Base-by-base conservation (phyloP, 148 eudicot species). In the Rhododendron vialii region DNA sequence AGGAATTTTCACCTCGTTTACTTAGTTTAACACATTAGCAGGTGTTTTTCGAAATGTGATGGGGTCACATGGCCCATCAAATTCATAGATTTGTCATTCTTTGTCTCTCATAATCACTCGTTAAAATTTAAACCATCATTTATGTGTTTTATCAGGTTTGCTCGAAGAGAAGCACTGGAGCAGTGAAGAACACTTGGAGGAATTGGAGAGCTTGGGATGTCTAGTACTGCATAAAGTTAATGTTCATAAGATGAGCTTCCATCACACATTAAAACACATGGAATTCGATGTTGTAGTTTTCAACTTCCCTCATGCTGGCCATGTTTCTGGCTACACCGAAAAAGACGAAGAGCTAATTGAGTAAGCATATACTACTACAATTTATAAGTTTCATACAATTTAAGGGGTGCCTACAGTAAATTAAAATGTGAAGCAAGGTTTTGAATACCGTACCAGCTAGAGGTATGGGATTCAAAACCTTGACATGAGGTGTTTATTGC, bases 261-360 rank as follows among this genome's bases (percentile, higher is more conserved):
- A 83, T 87, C 83, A 77, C 28, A 20, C 13, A 7, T 55, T 90
- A 4, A 47, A 28, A 20, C 3, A 24, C 33, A 77, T 5, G 82
- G 76, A 84, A 74, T 90, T 90, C 33, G 85, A 90, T 38, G 50
- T 80, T 12, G 89, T 89, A 4, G 50, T 90, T 53, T 90, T 73
- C 48, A 90, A 89, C 80, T 89, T 90, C 55, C 90, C 88, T 14
- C 84, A 79, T 76, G 90, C 88, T 22, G 90, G 90, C n/a, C 85
- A 83, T 47, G 45, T 80, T 63, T 1, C 20, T 26, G 30, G 71
- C 7, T 81, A 69, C 50, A 15, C 73, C 13, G 86, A 85, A 77
- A 41, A 51, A 55, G 43, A 80, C 1, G 83, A 51, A 80, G 61
- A 26, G n/a, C 48, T 77, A 14, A 38, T 41, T 22, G 48, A 57